Conservation (phyloP, 805 yeast species). For the Nakazawaea populi region DNA sequence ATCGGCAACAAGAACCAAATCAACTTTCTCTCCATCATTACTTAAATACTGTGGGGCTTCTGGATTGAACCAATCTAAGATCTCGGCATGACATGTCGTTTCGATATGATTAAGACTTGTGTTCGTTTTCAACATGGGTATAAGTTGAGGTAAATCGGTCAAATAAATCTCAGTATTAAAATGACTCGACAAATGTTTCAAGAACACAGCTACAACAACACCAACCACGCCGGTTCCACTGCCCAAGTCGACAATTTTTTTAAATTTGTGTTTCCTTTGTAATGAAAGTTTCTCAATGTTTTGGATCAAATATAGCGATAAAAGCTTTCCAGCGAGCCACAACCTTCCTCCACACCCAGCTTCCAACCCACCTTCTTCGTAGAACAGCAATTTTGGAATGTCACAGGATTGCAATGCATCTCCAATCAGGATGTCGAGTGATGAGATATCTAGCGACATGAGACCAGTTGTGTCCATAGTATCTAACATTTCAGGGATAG, state of each 20-base stretch:
- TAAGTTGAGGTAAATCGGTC: constrained; percentile 44
- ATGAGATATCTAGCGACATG: constrained; percentile 8
- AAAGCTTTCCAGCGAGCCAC: constrained; percentile 56
- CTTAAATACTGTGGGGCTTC: constrained; percentile 29
- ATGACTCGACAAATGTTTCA: constrained; percentile 15
- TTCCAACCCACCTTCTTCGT: constrained; percentile 49
- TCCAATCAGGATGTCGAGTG: constrained; percentile 1
- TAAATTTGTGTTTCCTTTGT: constrained; percentile 14
- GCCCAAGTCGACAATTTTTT: constrained; percentile 44
- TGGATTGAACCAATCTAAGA: constrained; percentile 41
- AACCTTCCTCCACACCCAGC: constrained; percentile 60
- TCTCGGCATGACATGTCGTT: constrained; percentile 32
- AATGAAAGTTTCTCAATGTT: constrained; percentile 15
- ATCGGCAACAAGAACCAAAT: constrained; percentile 52
- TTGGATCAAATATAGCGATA: constrained; percentile 38
- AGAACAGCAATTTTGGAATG: constrained; percentile 30
- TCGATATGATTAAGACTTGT: constrained; percentile 32
- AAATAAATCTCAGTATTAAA: constrained; percentile 31
- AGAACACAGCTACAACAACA: constrained; percentile 24
- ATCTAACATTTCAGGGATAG: constrained; percentile 5
- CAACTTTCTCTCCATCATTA: constrained; percentile 23
- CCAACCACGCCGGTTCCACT: constrained; percentile 59
- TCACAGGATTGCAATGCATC: background rate
- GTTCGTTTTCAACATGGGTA: constrained; percentile 42
- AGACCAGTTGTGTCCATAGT: constrained; percentile 6